Evolutionary conservation across 805 yeast species (phyloP).

Genomic region (Myxozyma melibiosi): DNA sequence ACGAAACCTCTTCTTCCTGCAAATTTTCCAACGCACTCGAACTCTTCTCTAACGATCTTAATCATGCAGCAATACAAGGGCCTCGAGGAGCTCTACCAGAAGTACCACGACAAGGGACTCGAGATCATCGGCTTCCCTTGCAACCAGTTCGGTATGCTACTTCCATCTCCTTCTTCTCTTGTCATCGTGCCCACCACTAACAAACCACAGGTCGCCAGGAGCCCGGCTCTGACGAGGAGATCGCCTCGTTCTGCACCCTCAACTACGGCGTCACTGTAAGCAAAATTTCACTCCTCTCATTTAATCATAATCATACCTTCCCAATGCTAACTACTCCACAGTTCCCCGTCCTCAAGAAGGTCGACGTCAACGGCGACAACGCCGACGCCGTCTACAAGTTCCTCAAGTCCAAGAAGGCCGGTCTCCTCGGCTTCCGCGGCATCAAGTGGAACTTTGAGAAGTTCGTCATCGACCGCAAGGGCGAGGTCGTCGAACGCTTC

Average conservation of each 20-base stretch:
- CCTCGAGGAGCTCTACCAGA: slow-evolving; percentile 66
- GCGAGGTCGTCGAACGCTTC: slow-evolving; percentile 61
- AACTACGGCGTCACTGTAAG: slow-evolving; percentile 76
- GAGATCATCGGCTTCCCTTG: slow-evolving; percentile 85
- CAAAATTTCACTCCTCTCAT: background rate
- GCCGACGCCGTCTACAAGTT: slow-evolving; percentile 79
- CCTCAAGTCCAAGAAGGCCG: slow-evolving; percentile 65
- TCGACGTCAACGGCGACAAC: slow-evolving; percentile 84
- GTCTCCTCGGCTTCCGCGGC: slow-evolving; percentile 67
- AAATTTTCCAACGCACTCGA: background rate
- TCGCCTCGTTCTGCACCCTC: slow-evolving; percentile 68
- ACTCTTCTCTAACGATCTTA: background rate
- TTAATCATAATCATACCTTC: background rate
- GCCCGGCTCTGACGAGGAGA: slow-evolving; percentile 64
- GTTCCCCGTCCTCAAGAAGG: slow-evolving; percentile 84
- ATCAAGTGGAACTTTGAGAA: slow-evolving; percentile 82
- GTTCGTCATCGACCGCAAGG: slow-evolving; percentile 61
- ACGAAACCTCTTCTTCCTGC: too few species aligned
- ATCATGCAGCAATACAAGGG: slow-evolving; percentile 65
- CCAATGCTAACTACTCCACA: background rate
- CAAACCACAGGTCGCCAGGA: slow-evolving; percentile 56
- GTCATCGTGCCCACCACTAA: background rate
- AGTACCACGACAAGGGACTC: slow-evolving; percentile 64
- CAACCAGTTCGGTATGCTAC: slow-evolving; percentile 70
- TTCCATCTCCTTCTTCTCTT: background rate